phyloP scores from a whole-genome alignment of 2,329 filamentous ascomycete species.

The Pseudonectria foliicola region DNA sequence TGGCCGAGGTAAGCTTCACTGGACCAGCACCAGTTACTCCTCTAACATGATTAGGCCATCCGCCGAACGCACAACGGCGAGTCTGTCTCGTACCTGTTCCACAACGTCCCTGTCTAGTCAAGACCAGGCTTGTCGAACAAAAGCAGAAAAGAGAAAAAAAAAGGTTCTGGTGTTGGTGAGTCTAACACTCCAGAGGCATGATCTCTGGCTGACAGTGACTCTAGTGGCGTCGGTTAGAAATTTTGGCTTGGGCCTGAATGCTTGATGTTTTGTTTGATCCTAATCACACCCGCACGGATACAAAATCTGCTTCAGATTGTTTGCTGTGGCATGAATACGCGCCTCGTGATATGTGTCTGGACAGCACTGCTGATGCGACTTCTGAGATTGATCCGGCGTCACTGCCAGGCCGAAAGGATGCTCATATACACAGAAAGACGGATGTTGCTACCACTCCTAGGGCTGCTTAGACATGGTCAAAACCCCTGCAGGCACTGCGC shows the following conservation, averaged over 20 bases:
- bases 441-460: too few relatives aligned
- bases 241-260: constrained; percentile 9
- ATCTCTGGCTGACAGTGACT: constrained; percentile 8
- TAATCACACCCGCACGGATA: constrained; percentile 10
- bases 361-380: too few relatives aligned
- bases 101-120: constrained; percentile 50
- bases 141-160: constrained; percentile 1
- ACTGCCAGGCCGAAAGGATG: too few relatives aligned
- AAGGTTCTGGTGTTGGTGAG: constrained; percentile 20
- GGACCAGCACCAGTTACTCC: background rate
- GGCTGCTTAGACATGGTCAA: too few relatives aligned
- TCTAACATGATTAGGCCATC: constrained; percentile 44
- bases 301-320: constrained; percentile 11
- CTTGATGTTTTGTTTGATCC: constrained; percentile 7
- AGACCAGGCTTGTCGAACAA: background rate
- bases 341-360: too few relatives aligned
- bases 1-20: constrained; percentile 45
- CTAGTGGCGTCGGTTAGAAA: constrained; percentile 18
- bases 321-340: background rate
- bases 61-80: constrained; percentile 61
- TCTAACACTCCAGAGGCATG: constrained; percentile 3
- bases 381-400: too few relatives aligned
- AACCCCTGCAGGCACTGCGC: too few relatives aligned
- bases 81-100: constrained; percentile 61
- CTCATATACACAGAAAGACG: too few relatives aligned